Percentiles rank a stretch among this genome's conserved stretches.
Conservation (phyloP, 176 grass and related monocot genomes). For the Oropetium thomaeum region DNA sequence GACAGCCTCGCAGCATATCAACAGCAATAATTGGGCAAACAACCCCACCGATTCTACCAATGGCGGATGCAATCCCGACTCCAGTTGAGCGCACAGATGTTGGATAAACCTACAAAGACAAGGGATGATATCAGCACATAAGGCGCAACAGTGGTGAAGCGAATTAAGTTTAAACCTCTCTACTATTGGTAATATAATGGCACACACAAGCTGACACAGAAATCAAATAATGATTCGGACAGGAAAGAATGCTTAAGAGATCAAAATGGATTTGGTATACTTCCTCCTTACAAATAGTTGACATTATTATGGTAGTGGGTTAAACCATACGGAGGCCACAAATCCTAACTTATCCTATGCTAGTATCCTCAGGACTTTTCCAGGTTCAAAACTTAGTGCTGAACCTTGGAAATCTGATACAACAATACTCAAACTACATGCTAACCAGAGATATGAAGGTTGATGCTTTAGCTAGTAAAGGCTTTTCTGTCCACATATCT, state of each 20-base stretch:
- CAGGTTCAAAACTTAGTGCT: neutral
- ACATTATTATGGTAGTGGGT: neutral
- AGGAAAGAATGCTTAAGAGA: neutral
- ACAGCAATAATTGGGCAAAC: constrained; percentile 69
- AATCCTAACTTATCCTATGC: neutral
- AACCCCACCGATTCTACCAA: constrained; percentile 70
- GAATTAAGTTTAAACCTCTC: neutral
- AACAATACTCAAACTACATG: neutral
- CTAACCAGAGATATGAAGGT: neutral
- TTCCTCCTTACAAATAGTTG: neutral
- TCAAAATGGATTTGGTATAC: neutral
- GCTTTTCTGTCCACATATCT: neutral
- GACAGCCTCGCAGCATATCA: constrained; percentile 55
- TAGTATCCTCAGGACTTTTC: neutral
- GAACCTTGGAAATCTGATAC: neutral
- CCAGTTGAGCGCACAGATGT: constrained; percentile 69
- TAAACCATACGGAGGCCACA: neutral
- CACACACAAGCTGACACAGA: neutral
- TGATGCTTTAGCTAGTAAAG: neutral
- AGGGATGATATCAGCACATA: neutral
- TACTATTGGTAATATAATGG: neutral
- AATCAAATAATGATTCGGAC: neutral
- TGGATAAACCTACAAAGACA: constrained; percentile 60
- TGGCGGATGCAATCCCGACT: constrained; percentile 51
- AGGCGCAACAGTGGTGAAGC: neutral